phyloP scores from a whole-genome alignment of 2,329 filamentous ascomycete species.

The Colletotrichum spinosum region DNA sequence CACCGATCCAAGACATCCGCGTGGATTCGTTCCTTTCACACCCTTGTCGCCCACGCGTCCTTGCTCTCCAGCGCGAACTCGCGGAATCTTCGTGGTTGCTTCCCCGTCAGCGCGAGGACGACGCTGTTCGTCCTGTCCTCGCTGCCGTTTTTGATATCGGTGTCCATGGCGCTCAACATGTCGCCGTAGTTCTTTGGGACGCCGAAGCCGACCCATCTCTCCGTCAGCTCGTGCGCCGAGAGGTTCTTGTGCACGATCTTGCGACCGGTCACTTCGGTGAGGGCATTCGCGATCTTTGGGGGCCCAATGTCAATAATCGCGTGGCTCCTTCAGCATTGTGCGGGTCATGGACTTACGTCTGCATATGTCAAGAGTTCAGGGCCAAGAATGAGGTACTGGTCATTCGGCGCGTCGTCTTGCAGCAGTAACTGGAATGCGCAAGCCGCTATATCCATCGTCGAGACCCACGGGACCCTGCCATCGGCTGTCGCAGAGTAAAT shows the following conservation, averaged over 20 bases:
- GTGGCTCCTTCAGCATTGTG: background rate
- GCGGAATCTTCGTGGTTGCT: slow-evolving; percentile 41
- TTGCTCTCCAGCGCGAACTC: slow-evolving; percentile 21
- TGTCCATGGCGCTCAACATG: slow-evolving; percentile 49
- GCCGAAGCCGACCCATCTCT: slow-evolving; percentile 41
- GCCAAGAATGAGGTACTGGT: slow-evolving; percentile 52
- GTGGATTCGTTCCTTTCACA: background rate
- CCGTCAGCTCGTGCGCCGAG: slow-evolving; percentile 43
- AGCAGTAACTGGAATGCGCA: slow-evolving; percentile 55
- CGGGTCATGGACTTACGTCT: slow-evolving; percentile 42
- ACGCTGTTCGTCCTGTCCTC: slow-evolving; percentile 51
- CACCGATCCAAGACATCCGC: too few relatives aligned
- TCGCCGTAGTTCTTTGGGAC: slow-evolving; percentile 47
- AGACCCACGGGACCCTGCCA: slow-evolving; percentile 60
- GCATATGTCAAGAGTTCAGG: slow-evolving; percentile 50
- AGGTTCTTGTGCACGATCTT: slow-evolving; percentile 50
- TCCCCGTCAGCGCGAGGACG: slow-evolving; percentile 48
- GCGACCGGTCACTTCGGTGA: slow-evolving; percentile 47
- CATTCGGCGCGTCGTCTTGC: slow-evolving; percentile 52
- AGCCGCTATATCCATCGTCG: slow-evolving; percentile 58
- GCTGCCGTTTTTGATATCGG: slow-evolving; percentile 46
- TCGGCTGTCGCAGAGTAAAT: slow-evolving; percentile 56
- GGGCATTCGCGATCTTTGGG: slow-evolving; percentile 45
- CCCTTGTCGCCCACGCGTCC: slow-evolving; percentile 15
- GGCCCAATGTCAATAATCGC: background rate